phyloP scores from a whole-genome alignment of 371 early-diverging fungal genomes.

The Syncephalastrum racemosum region DNA sequence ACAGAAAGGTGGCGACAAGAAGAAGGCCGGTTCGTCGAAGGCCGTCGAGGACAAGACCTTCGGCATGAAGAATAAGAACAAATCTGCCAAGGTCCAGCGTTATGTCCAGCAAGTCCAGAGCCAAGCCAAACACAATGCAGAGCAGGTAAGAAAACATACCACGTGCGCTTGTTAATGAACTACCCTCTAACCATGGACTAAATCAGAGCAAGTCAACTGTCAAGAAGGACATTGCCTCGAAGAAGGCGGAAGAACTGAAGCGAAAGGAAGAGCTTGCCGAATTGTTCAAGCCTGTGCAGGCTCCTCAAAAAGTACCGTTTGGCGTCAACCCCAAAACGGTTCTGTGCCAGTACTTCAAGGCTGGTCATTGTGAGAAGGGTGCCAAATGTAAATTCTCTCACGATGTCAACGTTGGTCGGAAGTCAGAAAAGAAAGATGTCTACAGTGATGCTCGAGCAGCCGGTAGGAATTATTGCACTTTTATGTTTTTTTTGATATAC shows the following conservation, averaged over 20 bases:
- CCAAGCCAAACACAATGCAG: slow-evolving; percentile 70
- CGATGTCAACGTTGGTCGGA: slow-evolving; percentile 88
- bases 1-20: slow-evolving; percentile 60
- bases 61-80: slow-evolving; percentile 97
- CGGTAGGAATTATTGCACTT: neutral
- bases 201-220: slow-evolving; percentile 10
- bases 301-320: slow-evolving; percentile 96
- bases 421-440: slow-evolving; percentile 86
- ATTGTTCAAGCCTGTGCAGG: slow-evolving; percentile 88
- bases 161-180: neutral
- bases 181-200: neutral
- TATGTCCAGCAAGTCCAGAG: slow-evolving; percentile 90
- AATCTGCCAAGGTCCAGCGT: slow-evolving; percentile 81
- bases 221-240: slow-evolving; percentile 26
- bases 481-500: neutral
- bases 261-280: slow-evolving; percentile 67
- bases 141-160: slow-evolving; percentile 10
- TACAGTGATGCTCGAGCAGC: slow-evolving; percentile 81
- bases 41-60: slow-evolving; percentile 96
- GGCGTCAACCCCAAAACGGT: slow-evolving; percentile 99
- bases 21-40: slow-evolving; percentile 71
- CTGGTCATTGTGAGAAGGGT: slow-evolving; percentile 92
- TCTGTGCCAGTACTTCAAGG: slow-evolving; percentile 92
- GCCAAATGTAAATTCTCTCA: slow-evolving; percentile 98
- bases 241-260: slow-evolving; percentile 43